Evolutionary conservation across 148 eudicot genomes (phyloP).

Genomic region (Rhododendron ovatum): DNA sequence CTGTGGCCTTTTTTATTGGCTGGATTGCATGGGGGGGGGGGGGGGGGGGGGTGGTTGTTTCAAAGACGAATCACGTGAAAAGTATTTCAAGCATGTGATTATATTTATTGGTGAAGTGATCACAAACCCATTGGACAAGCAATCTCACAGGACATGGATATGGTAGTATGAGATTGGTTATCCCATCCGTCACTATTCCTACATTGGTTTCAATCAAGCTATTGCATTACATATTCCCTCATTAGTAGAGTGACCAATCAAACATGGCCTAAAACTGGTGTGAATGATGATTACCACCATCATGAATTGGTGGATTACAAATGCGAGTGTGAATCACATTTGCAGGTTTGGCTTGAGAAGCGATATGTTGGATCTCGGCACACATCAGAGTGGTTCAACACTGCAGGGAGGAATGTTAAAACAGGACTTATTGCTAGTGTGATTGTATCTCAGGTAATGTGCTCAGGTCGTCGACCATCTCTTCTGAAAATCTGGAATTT

Average conservation of each 20-base stretch:
- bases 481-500: neutral
- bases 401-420: slow-evolving; percentile 96
- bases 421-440: slow-evolving; percentile 96
- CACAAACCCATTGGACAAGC: neutral
- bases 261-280: neutral
- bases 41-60: neutral
- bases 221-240: neutral
- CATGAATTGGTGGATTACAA: neutral
- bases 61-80: neutral
- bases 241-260: neutral
- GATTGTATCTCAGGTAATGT: slow-evolving; percentile 80
- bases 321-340: neutral
- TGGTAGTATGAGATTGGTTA: neutral
- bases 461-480: neutral
- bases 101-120: neutral
- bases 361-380: slow-evolving; percentile 78
- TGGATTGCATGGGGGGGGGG: neutral
- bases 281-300: neutral
- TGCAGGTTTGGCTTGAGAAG: slow-evolving; percentile 89
- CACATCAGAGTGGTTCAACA: slow-evolving; percentile 96
- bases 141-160: neutral
- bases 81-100: neutral
- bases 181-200: neutral
- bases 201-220: neutral
- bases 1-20: neutral